Conservation (phyloP, 2,329 filamentous ascomycete species). For the Ophiostoma tasmaniense region DNA sequence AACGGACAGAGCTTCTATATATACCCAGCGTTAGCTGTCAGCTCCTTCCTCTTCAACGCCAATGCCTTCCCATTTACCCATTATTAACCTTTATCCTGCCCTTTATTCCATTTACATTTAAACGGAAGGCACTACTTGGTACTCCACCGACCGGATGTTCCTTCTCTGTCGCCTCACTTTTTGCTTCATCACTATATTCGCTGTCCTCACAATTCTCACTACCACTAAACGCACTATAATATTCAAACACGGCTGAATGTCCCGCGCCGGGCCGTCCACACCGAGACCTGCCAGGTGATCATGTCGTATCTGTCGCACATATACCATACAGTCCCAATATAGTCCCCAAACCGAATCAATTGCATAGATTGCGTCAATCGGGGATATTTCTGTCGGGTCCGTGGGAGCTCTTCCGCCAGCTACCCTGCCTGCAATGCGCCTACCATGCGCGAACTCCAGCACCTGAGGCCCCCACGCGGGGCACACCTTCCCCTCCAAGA, state of each 20-base stretch:
- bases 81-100: background rate
- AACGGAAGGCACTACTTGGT: background rate
- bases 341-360: background rate
- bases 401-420: background rate
- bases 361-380: background rate
- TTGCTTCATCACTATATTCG: background rate
- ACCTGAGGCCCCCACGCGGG: background rate
- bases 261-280: background rate
- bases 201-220: background rate
- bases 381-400: background rate
- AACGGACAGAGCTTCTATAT: background rate
- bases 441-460: background rate
- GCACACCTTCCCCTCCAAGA: background rate
- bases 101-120: conserved; percentile 4
- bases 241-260: background rate
- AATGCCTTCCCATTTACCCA: background rate
- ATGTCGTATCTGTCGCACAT: background rate
- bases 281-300: background rate
- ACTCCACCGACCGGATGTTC: background rate
- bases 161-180: background rate
- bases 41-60: background rate
- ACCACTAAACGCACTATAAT: background rate
- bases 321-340: background rate
- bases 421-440: background rate
- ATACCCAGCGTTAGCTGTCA: background rate